Conservation (phyloP, 164 flowering plant genomes). For the Piper longum region DNA sequence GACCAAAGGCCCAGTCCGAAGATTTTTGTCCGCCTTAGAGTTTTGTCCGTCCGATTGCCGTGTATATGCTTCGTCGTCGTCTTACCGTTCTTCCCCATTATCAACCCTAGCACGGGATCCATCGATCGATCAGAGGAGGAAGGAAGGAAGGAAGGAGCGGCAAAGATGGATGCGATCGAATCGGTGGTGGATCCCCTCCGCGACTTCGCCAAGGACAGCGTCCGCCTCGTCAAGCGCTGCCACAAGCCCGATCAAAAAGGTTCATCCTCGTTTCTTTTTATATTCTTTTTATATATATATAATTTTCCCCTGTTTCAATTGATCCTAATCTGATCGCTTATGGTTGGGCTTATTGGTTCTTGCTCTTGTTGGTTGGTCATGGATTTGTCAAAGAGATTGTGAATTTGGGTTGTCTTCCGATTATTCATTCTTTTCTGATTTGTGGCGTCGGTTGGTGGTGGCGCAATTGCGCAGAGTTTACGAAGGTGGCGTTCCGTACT, state of each 20-base stretch:
- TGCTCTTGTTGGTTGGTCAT: too few species aligned
- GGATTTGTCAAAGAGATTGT: too few species aligned
- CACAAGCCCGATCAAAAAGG: slow-evolving; percentile 78
- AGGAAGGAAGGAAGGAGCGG: too few species aligned
- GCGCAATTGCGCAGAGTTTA: slow-evolving; percentile 26
- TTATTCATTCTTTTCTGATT: background rate
- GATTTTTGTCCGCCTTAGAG: too few species aligned
- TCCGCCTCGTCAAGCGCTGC: slow-evolving; percentile 40
- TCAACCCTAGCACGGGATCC: too few species aligned
- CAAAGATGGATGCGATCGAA: slow-evolving; percentile 14
- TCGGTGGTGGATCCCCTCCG: slow-evolving; percentile 20
- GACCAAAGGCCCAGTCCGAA: too few species aligned
- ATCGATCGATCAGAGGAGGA: too few species aligned
- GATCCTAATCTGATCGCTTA: background rate
- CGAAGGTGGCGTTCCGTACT: slow-evolving; percentile 53
- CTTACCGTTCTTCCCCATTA: too few species aligned
- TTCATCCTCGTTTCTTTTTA: background rate
- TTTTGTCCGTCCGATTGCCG: too few species aligned
- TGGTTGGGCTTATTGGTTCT: background rate
- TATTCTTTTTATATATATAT: background rate
- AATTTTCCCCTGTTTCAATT: background rate
- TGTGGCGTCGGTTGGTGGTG: background rate
- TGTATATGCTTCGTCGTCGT: too few species aligned
- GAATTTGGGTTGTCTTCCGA: too few species aligned
- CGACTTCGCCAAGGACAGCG: slow-evolving; percentile 22